Base-by-base conservation (phyloP, 345 rosid genomes). In the Gossypium ekmanianum region DNA sequence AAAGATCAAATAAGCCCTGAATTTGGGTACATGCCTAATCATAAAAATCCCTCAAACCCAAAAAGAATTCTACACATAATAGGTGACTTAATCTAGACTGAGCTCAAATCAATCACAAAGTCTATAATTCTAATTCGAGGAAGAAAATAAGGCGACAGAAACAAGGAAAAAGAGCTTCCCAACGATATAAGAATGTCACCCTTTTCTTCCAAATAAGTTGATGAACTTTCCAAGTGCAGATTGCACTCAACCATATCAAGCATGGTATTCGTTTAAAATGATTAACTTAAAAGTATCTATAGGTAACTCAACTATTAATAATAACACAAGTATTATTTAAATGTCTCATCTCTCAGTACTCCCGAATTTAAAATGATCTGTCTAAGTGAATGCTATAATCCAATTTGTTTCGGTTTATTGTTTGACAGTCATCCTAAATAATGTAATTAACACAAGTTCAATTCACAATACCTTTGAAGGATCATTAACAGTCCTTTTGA, bases 401-500 rank as follows among this genome's bases (percentile, higher is more conserved):
- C 20, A 47, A 34, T 5, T 34, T 34, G 41, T 34, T 34, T 22
- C 56, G 24, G 12, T n/a, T 45, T 68, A 17, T 20, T 45, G 55
- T 2, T 10, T 24, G 11, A 1, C 3, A 45, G 11, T 63, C 45
- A 34, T 63, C 4, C 22, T 8, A 34, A 63, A 34, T 11, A n/a
- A 13, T 29, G 39, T 10, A 41, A 64, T 14, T 18, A 41, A 45
- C 24, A 11, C 3, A 48, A 27, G 39, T 34, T 16, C 17, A 22
- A 41, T 24, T 10, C 41, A 73, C 2, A 48, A 22, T 84, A 96
- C 99, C 98, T 96, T 96, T 18, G 98, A 87, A 74, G 99, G 99
- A 13, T 93, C 92, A 44, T 74, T 84, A 8, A 92, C 86, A 75
- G 94, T 92, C 85, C 80, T 87, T 45, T 84, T 85, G 48, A 96